Conservation (phyloP, 73 alveolate genomes). For the Blepharisma stoltei region DNA sequence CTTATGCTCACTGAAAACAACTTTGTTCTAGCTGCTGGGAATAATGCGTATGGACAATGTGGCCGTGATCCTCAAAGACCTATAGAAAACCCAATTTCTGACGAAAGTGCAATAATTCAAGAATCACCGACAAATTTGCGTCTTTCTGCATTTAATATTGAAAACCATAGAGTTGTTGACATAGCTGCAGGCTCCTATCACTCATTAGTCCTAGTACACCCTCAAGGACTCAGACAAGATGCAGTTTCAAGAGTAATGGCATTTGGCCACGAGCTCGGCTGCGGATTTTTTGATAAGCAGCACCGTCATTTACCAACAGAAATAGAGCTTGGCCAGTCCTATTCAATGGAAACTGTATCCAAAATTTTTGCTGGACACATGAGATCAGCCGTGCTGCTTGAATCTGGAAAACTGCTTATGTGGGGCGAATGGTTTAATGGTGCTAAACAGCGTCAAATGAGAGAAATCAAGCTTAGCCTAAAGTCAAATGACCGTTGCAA, state of each 20-base stretch:
- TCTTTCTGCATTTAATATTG: background rate
- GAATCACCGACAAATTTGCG: background rate
- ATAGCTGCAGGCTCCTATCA: constrained; percentile 25
- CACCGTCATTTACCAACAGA: constrained; percentile 19
- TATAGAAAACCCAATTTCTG: background rate
- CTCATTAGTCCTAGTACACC: background rate
- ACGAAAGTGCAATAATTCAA: no score
- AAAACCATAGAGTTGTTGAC: background rate
- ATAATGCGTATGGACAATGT: constrained; percentile 22
- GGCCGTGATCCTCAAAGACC: background rate
- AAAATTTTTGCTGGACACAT: constrained; percentile 4
- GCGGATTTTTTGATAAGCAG: constrained; percentile 21
- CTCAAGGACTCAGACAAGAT: background rate
- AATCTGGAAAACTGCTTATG: constrained; percentile 9
- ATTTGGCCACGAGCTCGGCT: constrained; percentile 30
- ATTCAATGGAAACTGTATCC: background rate
- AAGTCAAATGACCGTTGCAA: constrained; percentile 15
- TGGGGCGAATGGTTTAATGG: constrained; percentile 31
- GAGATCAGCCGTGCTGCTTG: constrained; percentile 10
- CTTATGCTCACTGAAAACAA: constrained; percentile 9
- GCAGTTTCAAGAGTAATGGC: constrained; percentile 2
- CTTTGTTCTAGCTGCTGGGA: constrained; percentile 16
- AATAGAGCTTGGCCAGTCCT: background rate
- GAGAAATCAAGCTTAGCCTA: background rate
- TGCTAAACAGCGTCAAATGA: constrained; percentile 4